phyloP scores from a whole-genome alignment of 1,284 basidiomycete genomes.

The Ustilago tritici region DNA sequence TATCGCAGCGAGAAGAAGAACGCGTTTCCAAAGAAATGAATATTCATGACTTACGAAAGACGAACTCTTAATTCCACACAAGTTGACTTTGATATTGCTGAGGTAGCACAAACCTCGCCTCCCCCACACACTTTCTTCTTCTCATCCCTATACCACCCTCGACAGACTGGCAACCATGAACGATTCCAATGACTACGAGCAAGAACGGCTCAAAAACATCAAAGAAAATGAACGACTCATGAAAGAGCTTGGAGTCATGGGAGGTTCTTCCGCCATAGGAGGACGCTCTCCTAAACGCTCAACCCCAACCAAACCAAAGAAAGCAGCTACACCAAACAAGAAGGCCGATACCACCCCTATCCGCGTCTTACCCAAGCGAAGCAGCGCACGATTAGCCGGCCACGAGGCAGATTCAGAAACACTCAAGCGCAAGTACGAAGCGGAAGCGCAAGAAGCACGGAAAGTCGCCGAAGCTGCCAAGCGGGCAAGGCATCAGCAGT shows the following conservation, averaged over 20 bases:
- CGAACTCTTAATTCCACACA: background rate
- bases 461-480: constrained; percentile 51
- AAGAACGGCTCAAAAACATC: constrained; percentile 65
- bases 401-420: constrained; percentile 59
- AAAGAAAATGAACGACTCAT: constrained; percentile 64
- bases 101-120: background rate
- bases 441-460: constrained; percentile 50
- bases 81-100: background rate
- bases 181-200: constrained; percentile 57
- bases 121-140: background rate
- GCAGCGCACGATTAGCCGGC: constrained; percentile 53
- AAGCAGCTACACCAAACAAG: constrained; percentile 36
- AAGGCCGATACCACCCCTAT: constrained; percentile 25
- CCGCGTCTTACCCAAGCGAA: constrained; percentile 44
- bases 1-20: background rate
- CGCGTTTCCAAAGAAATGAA: background rate
- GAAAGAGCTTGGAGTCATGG: constrained; percentile 60
- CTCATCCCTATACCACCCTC: background rate
- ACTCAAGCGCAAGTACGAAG: constrained; percentile 55
- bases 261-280: constrained; percentile 51
- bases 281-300: constrained; percentile 35
- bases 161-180: constrained; percentile 19
- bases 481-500: constrained; percentile 54
- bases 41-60: constrained; percentile 4
- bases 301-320: constrained; percentile 37